phyloP scores from a whole-genome alignment of 495 filamentous ascomycete species.

The Cercophora samala region DNA sequence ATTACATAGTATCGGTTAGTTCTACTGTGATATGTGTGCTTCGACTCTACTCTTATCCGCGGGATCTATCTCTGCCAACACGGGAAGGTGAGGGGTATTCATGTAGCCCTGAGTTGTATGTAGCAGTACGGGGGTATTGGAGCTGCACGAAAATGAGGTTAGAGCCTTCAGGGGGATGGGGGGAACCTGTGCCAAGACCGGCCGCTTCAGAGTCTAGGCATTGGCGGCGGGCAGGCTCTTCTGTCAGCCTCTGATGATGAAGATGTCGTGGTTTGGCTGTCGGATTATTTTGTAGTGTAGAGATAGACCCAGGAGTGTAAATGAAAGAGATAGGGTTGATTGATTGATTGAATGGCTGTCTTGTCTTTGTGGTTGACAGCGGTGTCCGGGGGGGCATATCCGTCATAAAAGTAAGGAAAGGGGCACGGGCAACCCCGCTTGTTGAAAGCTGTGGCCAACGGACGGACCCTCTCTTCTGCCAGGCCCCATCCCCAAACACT shows the following conservation, averaged over 20 bases:
- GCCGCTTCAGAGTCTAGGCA: neutral
- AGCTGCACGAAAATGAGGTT: neutral
- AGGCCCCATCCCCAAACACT: neutral
- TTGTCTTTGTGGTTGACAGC: neutral
- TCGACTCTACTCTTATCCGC: neutral
- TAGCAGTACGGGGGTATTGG: neutral
- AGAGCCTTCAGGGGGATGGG: slow-evolving; percentile 3
- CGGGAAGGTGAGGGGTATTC: neutral
- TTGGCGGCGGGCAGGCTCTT: neutral
- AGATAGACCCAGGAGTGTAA: too few relatives aligned
- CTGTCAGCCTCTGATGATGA: neutral
- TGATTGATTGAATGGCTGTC: neutral
- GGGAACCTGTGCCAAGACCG: neutral
- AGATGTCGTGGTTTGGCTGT: too few relatives aligned
- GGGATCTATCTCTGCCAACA: neutral
- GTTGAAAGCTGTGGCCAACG: slow-evolving; percentile 18
- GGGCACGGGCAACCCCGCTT: slow-evolving; percentile 14
- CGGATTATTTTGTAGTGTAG: too few relatives aligned
- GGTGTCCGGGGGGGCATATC: neutral
- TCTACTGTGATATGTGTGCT: too few relatives aligned
- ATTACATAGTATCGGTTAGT: neutral
- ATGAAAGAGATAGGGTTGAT: neutral
- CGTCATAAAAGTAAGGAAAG: neutral
- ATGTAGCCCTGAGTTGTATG: neutral
- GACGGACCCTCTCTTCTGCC: slow-evolving; percentile 9